Evolutionary conservation across 768 basidiomycete species (phyloP).

Genomic region (Kwoniella newhampshirensis): DNA sequence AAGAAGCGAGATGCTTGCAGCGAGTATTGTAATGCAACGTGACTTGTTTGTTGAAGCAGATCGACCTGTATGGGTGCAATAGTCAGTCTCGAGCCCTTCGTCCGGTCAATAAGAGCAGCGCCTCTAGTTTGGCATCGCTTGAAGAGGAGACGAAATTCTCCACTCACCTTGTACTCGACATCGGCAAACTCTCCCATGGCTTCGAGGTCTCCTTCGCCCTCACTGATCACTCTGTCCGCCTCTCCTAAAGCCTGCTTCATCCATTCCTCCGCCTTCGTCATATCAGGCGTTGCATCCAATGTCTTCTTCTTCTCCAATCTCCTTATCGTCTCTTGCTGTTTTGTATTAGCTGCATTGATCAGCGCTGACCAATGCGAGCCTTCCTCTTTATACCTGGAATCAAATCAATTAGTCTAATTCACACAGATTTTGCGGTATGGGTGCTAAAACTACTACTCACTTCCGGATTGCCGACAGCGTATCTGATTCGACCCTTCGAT

Average conservation of each 20-base stretch:
- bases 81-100: too few relatives aligned
- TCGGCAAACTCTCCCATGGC: conserved; percentile 45
- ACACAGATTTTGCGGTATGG: background rate
- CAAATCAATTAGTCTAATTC: background rate
- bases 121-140: background rate
- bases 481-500: conserved; percentile 36
- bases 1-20: conserved; percentile 47
- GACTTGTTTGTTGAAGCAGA: conserved; percentile 40
- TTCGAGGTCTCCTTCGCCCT: conserved; percentile 36
- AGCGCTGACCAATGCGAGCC: conserved; percentile 35
- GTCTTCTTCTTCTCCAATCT: conserved; percentile 22
- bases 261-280: conserved; percentile 28
- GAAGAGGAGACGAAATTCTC: background rate
- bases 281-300: conserved; percentile 17
- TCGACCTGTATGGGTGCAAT: conserved; percentile 37
- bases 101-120: too few relatives aligned
- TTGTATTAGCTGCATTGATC: conserved; percentile 27
- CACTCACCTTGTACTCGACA: conserved; percentile 51
- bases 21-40: conserved; percentile 49
- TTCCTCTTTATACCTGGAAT: conserved; percentile 38
- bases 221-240: conserved; percentile 44
- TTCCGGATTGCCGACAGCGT: conserved; percentile 33
- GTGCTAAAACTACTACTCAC: conserved; percentile 31
- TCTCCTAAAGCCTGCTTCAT: conserved; percentile 53
- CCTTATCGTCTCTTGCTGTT: conserved; percentile 31